Conservation (phyloP, 768 basidiomycete species). For the Rickenella mellea region DNA sequence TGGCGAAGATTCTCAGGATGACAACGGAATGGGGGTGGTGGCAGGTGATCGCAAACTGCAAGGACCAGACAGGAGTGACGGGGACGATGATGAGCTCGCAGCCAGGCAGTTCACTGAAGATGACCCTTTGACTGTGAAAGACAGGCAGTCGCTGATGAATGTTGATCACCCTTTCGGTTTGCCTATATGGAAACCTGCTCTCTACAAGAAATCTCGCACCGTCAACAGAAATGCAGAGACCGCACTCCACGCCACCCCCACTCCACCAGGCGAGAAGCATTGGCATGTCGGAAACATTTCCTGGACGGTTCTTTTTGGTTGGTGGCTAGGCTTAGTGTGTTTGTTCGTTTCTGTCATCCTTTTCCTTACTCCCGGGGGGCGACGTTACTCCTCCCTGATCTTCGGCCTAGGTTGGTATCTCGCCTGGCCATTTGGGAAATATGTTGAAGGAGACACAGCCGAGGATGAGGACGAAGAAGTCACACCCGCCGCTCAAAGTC, state of each 20-base stretch:
- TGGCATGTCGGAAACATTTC: slow-evolving; percentile 89
- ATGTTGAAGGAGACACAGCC: slow-evolving; percentile 68
- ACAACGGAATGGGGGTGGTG: background rate
- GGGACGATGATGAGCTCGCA: background rate
- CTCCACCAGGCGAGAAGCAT: slow-evolving; percentile 88
- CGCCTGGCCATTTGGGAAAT: slow-evolving; percentile 97
- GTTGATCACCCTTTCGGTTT: slow-evolving; percentile 98
- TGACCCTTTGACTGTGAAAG: slow-evolving; percentile 86
- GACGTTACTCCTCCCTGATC: slow-evolving; percentile 74
- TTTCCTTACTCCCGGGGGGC: slow-evolving; percentile 72
- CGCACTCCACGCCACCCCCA: slow-evolving; percentile 86
- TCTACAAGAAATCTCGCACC: slow-evolving; percentile 96
- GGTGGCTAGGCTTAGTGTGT: slow-evolving; percentile 81
- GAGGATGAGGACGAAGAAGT: slow-evolving; percentile 28
- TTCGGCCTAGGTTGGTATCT: slow-evolving; percentile 95
- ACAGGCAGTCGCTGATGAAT: slow-evolving; percentile 96
- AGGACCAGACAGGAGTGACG: background rate
- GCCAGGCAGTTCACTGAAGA: slow-evolving; percentile 33
- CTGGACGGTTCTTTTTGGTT: slow-evolving; percentile 85
- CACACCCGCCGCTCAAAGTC: slow-evolving; percentile 17
- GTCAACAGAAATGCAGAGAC: slow-evolving; percentile 95
- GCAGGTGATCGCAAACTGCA: background rate
- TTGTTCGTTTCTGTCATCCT: slow-evolving; percentile 59
- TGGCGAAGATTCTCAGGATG: background rate
- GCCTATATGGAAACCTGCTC: slow-evolving; percentile 98